Base-by-base conservation (phyloP, 768 basidiomycete genomes). In the Leccinum imitatum region DNA sequence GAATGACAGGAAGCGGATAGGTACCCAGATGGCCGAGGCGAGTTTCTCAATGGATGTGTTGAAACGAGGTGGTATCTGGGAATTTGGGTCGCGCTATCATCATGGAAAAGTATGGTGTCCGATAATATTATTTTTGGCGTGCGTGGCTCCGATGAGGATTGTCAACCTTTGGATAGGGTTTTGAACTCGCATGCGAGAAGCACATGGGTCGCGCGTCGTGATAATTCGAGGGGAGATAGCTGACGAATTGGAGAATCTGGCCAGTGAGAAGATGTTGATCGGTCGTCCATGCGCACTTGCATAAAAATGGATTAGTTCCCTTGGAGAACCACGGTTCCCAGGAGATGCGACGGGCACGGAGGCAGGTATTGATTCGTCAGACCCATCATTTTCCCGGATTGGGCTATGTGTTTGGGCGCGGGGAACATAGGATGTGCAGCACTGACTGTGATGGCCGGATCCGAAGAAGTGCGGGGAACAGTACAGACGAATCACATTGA, bases 151-250 rank as follows among this genome's bases (percentile, higher is more conserved):
- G 30, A 30, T 37, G 50, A 55, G 35, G 25, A 57, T 46, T 48
- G 39, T 39, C 54, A 52, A 25, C 47, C 50, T 63, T 60, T 41
- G 27, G 59, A 53, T 68, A 58, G 58, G 47, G 10, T 66, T 62
- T 66, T 53, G 56, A 61, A 56, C 25, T 56, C 17, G 46, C 51
- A 60, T 56, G 64, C 33, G 61, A 55, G 60, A 63, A 61, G 30
- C 37, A 31, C 6, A 31, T 41, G 23, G 11, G 7, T 53, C n/a
- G 4, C 6, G n/a, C 15, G 19, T 21, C 25, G 25, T 14, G 25
- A 37, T 30, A 25, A 44, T 48, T 35, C 13, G 56, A 46, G 56
- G 55, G 41, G 63, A 62, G 48, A 46, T 19, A 51, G 21, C 25
- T 33, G 50, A 52, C 30, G 50, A 44, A 53, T 27, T 35, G 50